Evolutionary conservation across 306 rosid genomes (phyloP).

Genomic region (Mimosa bimucronata): DNA sequence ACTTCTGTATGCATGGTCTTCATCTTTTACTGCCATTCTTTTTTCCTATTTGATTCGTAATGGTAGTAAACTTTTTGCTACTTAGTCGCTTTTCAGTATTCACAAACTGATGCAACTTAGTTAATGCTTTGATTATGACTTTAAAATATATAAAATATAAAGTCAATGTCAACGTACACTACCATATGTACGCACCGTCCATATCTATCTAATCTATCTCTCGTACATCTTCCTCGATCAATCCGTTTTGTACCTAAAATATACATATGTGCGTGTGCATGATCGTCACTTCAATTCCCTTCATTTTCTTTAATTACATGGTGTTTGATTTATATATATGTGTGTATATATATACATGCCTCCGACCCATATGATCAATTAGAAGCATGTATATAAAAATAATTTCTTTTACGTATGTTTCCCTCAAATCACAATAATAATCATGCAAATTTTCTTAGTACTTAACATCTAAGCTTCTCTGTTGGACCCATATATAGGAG

Average conservation of each 20-base stretch:
- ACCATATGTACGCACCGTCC: neutral
- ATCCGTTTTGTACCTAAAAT: neutral
- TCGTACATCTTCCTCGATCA: neutral
- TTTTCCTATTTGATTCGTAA: constrained; percentile 32
- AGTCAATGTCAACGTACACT: neutral
- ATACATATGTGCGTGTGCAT: neutral
- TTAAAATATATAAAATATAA: neutral
- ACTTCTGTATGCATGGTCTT: constrained; percentile 6
- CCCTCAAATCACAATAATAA: neutral
- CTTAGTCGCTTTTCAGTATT: constrained; percentile 40
- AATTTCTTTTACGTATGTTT: neutral
- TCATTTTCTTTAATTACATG: neutral
- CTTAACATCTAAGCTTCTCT: constrained; percentile 36
- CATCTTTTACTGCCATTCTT: constrained; percentile 14
- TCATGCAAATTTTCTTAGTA: neutral
- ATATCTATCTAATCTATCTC: neutral
- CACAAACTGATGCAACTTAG: constrained; percentile 45
- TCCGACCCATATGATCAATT: neutral
- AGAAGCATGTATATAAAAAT: neutral
- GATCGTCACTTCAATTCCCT: neutral
- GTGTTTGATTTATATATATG: too few species aligned
- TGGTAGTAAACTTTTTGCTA: constrained; percentile 42
- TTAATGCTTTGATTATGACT: constrained; percentile 27
- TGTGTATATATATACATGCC: too few species aligned
- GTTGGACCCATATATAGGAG: constrained; percentile 40